Evolutionary conservation across 208 protist genomes (phyloP).

Genomic region (Kentomonas sorsogonicus): DNA sequence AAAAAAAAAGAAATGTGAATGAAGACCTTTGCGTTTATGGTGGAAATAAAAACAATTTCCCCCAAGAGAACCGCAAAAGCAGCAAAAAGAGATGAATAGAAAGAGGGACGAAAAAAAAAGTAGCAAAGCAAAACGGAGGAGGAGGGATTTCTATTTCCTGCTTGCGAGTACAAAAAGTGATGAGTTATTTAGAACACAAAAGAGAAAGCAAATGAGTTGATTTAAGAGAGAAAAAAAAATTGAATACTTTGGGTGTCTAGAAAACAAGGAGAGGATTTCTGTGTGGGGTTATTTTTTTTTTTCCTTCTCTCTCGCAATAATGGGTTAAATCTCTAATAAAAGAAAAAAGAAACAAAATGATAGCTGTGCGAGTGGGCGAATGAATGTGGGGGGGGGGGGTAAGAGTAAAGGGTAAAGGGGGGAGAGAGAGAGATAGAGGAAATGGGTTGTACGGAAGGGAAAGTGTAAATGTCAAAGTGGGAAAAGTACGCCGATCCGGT

Average conservation of each 20-base stretch:
- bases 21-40: background rate
- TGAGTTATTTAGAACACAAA: background rate
- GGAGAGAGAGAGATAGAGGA: too few species aligned
- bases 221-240: constrained; percentile 1
- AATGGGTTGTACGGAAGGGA: too few species aligned
- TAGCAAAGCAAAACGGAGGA: background rate
- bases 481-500: background rate
- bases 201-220: background rate
- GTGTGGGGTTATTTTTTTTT: too few species aligned
- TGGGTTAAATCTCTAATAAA: too few species aligned
- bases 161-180: background rate
- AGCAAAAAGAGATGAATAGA: constrained; percentile 5
- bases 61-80: constrained; percentile 1
- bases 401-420: too few species aligned
- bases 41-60: background rate
- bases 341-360: too few species aligned
- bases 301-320: too few species aligned
- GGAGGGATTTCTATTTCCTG: too few species aligned
- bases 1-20: background rate
- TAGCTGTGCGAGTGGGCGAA: too few species aligned
- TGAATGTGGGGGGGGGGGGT: too few species aligned
- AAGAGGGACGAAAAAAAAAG: constrained; percentile 3
- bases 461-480: background rate
- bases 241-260: background rate
- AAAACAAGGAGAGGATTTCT: too few species aligned